phyloP scores from a whole-genome alignment of 495 filamentous ascomycete genomes.

The Neurospora discreta region DNA sequence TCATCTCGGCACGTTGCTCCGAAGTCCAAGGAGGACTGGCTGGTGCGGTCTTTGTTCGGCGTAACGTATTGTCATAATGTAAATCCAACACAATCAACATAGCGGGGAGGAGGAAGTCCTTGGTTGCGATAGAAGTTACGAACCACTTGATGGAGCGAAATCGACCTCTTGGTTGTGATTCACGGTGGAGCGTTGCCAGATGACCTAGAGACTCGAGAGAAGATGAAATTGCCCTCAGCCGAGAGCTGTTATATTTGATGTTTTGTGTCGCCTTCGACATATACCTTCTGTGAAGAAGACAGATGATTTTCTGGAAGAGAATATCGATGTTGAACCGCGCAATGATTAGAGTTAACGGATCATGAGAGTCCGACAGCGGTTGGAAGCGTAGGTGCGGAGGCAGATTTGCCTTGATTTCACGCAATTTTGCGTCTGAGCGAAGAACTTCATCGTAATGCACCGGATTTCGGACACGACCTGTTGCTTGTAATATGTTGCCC shows the following conservation, averaged over 20 bases:
- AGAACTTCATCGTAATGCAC: constrained; percentile 72
- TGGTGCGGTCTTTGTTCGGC: constrained; percentile 5
- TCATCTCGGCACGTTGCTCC: constrained; percentile 66
- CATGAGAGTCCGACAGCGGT: constrained; percentile 58
- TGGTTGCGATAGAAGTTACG: constrained; percentile 63
- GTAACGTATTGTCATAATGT: constrained; percentile 34
- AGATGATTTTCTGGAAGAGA: constrained; percentile 70
- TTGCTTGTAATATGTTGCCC: constrained; percentile 40
- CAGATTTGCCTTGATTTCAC: constrained; percentile 52
- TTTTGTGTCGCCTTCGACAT: constrained; percentile 58
- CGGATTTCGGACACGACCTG: constrained; percentile 36
- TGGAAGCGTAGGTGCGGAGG: constrained; percentile 61
- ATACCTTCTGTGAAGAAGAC: constrained; percentile 78
- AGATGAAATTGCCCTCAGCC: constrained; percentile 70
- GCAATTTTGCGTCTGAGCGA: constrained; percentile 59
- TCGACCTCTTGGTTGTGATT: constrained; percentile 62
- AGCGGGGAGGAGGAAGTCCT: constrained; percentile 77
- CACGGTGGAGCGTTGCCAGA: constrained; percentile 63
- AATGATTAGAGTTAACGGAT: constrained; percentile 69
- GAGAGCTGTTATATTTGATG: constrained; percentile 66
- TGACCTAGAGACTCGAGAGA: constrained; percentile 65
- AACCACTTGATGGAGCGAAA: constrained; percentile 63
- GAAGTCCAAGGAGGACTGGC: constrained; percentile 54
- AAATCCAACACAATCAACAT: constrained; percentile 84
- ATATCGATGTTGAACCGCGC: constrained; percentile 72